Conservation (phyloP, 2,329 filamentous ascomycete genomes). For the Monilinia fructicola region DNA sequence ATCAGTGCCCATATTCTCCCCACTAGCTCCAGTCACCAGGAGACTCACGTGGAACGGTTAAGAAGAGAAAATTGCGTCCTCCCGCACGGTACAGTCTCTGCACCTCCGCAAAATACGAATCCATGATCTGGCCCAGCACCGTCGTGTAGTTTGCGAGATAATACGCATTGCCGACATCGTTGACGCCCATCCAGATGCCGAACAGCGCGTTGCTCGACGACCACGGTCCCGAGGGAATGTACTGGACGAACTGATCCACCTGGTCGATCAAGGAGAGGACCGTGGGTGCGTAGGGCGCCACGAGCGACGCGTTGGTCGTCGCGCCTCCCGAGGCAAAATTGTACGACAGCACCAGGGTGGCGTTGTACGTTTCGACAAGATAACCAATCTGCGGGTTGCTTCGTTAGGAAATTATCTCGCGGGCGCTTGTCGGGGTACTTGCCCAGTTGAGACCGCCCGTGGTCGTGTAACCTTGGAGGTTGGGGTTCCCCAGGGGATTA, state of each 20-base stretch:
- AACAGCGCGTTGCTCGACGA: neutral
- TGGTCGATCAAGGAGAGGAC: constrained; percentile 7
- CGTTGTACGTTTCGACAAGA: neutral
- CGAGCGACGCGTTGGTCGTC: constrained; percentile 8
- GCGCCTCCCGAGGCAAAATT: constrained; percentile 5
- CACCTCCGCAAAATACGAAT: neutral
- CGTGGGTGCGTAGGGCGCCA: neutral
- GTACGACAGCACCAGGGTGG: neutral
- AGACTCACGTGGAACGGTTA: constrained; percentile 13
- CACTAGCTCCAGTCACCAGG: neutral
- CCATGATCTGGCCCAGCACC: neutral
- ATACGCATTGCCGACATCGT: constrained; percentile 14
- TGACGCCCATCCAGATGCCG: constrained; percentile 8
- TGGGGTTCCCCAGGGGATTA: constrained; percentile 41
- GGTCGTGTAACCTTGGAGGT: constrained; percentile 40
- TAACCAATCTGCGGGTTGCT: neutral
- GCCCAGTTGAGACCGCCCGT: constrained; percentile 40
- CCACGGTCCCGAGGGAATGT: constrained; percentile 3
- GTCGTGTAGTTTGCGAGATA: constrained; percentile 2
- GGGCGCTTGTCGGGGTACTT: neutral
- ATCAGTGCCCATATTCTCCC: neutral
- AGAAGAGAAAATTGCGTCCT: neutral
- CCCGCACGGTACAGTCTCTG: neutral
- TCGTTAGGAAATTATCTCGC: neutral
- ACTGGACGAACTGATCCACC: neutral